phyloP scores from a whole-genome alignment of 2,329 filamentous ascomycete genomes.

The Rhynchosporium graminicola region DNA sequence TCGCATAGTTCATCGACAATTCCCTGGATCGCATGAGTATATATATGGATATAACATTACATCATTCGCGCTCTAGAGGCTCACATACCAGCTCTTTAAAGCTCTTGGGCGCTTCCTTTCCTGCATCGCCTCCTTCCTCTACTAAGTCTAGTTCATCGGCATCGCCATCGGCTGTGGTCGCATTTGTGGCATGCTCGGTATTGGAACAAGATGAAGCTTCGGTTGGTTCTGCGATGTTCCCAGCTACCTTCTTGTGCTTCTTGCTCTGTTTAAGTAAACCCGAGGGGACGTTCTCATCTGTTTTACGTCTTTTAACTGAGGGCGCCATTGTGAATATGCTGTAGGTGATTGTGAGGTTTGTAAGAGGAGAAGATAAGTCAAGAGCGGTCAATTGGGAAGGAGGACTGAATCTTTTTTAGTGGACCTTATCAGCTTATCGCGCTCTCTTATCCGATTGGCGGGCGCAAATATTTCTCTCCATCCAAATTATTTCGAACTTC shows the following conservation, averaged over 20 bases:
- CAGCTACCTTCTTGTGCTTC: slow-evolving; percentile 13
- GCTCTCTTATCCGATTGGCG: slow-evolving; percentile 33
- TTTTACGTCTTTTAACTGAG: slow-evolving; percentile 40
- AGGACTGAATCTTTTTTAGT: slow-evolving; percentile 13
- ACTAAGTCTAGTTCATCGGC: slow-evolving; percentile 4
- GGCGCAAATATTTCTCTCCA: slow-evolving; percentile 28
- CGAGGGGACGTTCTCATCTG: slow-evolving; percentile 31
- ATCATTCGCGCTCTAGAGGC: background rate
- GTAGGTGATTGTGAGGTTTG: slow-evolving; percentile 1
- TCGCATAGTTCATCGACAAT: slow-evolving; percentile 87
- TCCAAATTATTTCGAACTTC: slow-evolving; percentile 33
- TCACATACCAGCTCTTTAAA: slow-evolving; percentile 50
- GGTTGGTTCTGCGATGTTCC: slow-evolving; percentile 19
- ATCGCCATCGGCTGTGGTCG: slow-evolving; percentile 30
- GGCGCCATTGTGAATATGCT: slow-evolving; percentile 33
- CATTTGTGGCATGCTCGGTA: slow-evolving; percentile 27
- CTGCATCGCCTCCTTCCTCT: slow-evolving; percentile 29
- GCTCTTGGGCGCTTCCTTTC: slow-evolving; percentile 41
- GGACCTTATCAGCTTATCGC: slow-evolving; percentile 41
- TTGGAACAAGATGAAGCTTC: slow-evolving; percentile 22
- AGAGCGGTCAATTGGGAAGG: slow-evolving; percentile 6
- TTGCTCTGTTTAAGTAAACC: slow-evolving; percentile 28
- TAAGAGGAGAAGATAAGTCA: background rate
- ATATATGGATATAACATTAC: background rate
- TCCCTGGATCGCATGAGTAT: slow-evolving; percentile 52